Evolutionary conservation across 2,329 filamentous ascomycete species (phyloP), one percentile per base, ranked within the genome.

Genomic region (Fusarium albosuccineum): DNA sequence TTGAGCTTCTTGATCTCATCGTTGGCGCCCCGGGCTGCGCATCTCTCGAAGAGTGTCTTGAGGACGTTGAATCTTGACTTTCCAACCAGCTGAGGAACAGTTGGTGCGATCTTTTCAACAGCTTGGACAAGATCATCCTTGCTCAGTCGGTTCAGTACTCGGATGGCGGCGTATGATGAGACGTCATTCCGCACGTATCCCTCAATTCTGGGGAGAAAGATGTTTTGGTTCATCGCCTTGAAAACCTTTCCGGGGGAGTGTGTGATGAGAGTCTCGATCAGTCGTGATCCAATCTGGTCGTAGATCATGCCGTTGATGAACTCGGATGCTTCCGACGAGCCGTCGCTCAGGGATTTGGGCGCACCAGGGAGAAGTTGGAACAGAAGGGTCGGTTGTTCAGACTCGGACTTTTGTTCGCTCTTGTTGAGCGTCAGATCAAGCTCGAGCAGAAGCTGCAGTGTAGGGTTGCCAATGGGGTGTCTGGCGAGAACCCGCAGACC

Each of bases 281-380:
- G 84, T 44, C 95, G 91, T 4, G 95, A 97, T 14, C 96, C 96
- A 52, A 98, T 90, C 2, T 91, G 86, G 74, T 98, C 94, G 78
- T 97, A 98, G 27, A 97, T 84, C 75, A 98, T 87, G 57, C 92
- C 90, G 73, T 92, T 94, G 75, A 98, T 86, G 75, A 98, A 97
- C 14, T 86, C 83, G 10, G 88, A 86, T 5, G 92, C 91, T 49
- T 90, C 91, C 34, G 92, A 92, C 2, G 88, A 88, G 14, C 88
- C 88, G 65, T 95, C 91, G 30, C 86, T 85, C 17, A 97, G 86
- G 0, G 92, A 89, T 51, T 91, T 78, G 2, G 87, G 87, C 0
- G 86, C 92, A 51, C 92, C 94, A 0, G 94, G 94, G 2, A 97
- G 83, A 1, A 99, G 86, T 64, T 89, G 89, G 60, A 88, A 89